Base-by-base conservation (phyloP, 169 alveolate genomes). In the Blepharisma undulans region DNA sequence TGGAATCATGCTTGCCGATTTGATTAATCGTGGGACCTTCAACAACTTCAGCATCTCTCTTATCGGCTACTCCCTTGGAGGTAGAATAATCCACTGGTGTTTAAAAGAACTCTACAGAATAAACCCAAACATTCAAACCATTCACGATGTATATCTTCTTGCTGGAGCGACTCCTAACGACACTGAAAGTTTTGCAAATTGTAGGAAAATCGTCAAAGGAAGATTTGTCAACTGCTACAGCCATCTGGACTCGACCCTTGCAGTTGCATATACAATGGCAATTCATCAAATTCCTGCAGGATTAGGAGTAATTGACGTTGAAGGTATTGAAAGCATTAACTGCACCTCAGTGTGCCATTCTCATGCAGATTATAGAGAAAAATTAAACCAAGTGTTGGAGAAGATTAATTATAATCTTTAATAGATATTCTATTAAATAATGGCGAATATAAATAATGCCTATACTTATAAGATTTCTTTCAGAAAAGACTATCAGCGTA, bases 91-190 rank as follows among this genome's bases (percentile, higher is more conserved):
- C 22, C 72, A 27, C 27, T 61, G 22, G 27, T 86, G 91, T 48
- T 36, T 86, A n/a, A 27, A 86, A 36, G 71, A 36, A 14, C 84
- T 86, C 10, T 19, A 6, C 1, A 48, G 29, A 4, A 25, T 27
- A 29, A 22, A n/a, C 14, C 34, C 27, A 0, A 18, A 79, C 27
- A 79, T 79, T 22, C 66, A 48, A 48, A 48, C 66, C 10, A 79
- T 84, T 18, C 74, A 84, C 36, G 89, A 84, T 36, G 77, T 61
- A 10, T 21, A 32, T 18, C 32, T 84, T 4, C 29, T 84, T 1
- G 89, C 77, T 7, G 89, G 89, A 0, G 89, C 89, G 16, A 76
- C 89, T n/a, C 78, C 74, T 7, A n/a, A 25, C 14, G 60, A 84
- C 12, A 2, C 60, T 14, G 34, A 29, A 25, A 60, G 18, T 21